Base-by-base conservation (phyloP, 495 filamentous ascomycete genomes). In the Aspergillus baeticus region DNA sequence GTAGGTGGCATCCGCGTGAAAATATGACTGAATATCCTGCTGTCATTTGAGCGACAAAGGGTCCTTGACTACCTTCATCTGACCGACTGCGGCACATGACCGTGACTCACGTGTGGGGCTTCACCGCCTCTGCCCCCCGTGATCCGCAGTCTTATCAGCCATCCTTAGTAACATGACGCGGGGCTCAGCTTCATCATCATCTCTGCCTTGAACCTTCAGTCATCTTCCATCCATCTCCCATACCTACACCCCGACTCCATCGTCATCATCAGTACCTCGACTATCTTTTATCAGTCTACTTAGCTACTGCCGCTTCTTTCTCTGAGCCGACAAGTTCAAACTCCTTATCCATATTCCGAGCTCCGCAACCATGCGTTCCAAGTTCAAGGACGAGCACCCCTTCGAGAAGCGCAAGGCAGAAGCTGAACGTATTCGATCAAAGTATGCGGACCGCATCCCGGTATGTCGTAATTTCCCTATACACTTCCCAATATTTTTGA, bases 351-450 rank as follows among this genome's bases (percentile, higher is more conserved):
- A 45, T 50, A 50, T 34, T 20, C 17, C 10, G 11, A 31, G 31
- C 55, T 37, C 60, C 55, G 66, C 80, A 92, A 72, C 59, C 37
- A 96, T 96, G 92, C 86, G 91, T 67, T 91, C 88, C 72, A 98
- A 97, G 84, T 98, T 98, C 79, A 98, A 98, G 89, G 94, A 98
- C 86, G 94, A 98, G 86, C 94, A 97, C 78, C 90, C 92, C 69
- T 98, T 98, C 74, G 92, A 96, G 90, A 98, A 98, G 88, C 78
- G 80, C 63, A 96, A 96, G 89, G 94, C 94, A 55, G 94, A 98
- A 75, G 94, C 94, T 69, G 95, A 98, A 80, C 92, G 94, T 66
- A 97, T 96, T 67, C 92, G 95, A 59, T 92, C 96, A 81, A 99
- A 98, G 76, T 99, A 99, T 74, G 86, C 89, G 59, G 94, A 99